A percentile compares a stretch with the other conserved stretches of the same genome.
These are phyloP conservation scores for Coemansia sp. DNA, from an alignment of 371 early-diverging fungal species.

Conservation along the genomic window DNA sequence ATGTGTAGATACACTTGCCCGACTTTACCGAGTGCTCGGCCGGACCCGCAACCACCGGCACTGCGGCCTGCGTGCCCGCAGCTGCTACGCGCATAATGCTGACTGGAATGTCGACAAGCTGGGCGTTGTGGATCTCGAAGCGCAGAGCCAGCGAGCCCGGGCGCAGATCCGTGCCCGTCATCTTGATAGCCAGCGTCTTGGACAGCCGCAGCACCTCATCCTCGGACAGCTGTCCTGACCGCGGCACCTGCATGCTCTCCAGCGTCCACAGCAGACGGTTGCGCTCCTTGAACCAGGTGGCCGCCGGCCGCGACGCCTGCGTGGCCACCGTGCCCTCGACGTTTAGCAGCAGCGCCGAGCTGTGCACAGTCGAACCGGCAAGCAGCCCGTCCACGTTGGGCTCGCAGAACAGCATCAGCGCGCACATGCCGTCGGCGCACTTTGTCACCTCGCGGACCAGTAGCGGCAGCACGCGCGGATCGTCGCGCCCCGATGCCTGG, in stretches of 20 bases:
- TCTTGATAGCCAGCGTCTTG: constrained; percentile 22
- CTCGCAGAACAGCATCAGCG: constrained; percentile 33
- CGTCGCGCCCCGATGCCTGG: constrained; percentile 8
- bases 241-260: constrained; percentile 20
- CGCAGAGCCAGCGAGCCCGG: constrained; percentile 22
- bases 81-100: constrained; percentile 23
- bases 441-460: constrained; percentile 1
- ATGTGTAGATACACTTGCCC: constrained; percentile 32
- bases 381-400: constrained; percentile 19
- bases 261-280: constrained; percentile 42
- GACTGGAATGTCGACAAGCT: constrained; percentile 18
- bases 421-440: constrained; percentile 6
- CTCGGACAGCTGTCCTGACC: neutral
- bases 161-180: constrained; percentile 13
- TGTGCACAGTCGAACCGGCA: constrained; percentile 25
- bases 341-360: constrained; percentile 26
- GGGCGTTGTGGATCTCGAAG: constrained; percentile 17
- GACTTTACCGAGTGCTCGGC: constrained; percentile 20
- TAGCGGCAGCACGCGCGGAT: constrained; percentile 14
- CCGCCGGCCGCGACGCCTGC: constrained; percentile 41
- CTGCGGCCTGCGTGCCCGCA: constrained; percentile 2
- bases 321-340: constrained; percentile 22
- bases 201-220: constrained; percentile 2
- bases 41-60: constrained; percentile 14
- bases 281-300: constrained; percentile 42